Percentiles rank a stretch among this genome's conserved stretches.
Evolutionary conservation across 2,329 filamentous ascomycete genomes (phyloP).

Genomic region (Botrytis squamosa): DNA sequence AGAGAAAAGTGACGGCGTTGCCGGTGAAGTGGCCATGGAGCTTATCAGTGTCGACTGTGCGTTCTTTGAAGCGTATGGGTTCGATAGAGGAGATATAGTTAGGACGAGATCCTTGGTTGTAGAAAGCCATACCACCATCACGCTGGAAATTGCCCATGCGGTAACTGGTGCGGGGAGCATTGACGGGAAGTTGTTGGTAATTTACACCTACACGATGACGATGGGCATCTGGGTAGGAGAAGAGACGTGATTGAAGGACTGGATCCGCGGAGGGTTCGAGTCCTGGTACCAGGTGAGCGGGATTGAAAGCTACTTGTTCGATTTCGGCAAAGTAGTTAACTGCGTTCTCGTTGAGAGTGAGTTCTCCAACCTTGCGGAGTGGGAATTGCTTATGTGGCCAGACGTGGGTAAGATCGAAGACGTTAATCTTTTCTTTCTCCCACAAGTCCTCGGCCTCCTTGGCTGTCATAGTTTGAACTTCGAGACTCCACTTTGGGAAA

Average conservation of each 20-base stretch:
- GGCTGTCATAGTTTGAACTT: conserved; percentile 53
- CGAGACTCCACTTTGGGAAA: conserved; percentile 54
- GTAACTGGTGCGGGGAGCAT: conserved; percentile 31
- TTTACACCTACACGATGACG: conserved; percentile 56
- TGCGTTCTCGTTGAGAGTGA: conserved; percentile 50
- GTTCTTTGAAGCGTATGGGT: conserved; percentile 35
- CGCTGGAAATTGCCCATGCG: conserved; percentile 40
- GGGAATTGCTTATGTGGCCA: conserved; percentile 51
- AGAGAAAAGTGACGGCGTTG: conserved; percentile 47
- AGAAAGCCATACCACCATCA: conserved; percentile 40
- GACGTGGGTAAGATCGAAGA: conserved; percentile 55
- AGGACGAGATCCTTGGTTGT: conserved; percentile 50
- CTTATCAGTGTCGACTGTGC: conserved; percentile 43
- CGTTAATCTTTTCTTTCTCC: conserved; percentile 43
- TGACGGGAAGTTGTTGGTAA: conserved; percentile 55
- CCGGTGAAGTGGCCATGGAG: conserved; percentile 51
- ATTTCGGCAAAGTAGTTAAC: conserved; percentile 63
- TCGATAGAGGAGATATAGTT: conserved; percentile 44
- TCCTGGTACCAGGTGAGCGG: conserved; percentile 62
- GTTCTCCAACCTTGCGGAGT: conserved; percentile 49
- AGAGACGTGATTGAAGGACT: conserved; percentile 64
- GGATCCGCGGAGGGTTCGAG: conserved; percentile 68
- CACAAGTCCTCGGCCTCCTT: conserved; percentile 50
- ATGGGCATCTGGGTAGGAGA: conserved; percentile 66
- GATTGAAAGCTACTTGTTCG: conserved; percentile 67